Evolutionary conservation across 805 yeast species (phyloP).

Genomic region (Wickerhamomyces mucosus): DNA sequence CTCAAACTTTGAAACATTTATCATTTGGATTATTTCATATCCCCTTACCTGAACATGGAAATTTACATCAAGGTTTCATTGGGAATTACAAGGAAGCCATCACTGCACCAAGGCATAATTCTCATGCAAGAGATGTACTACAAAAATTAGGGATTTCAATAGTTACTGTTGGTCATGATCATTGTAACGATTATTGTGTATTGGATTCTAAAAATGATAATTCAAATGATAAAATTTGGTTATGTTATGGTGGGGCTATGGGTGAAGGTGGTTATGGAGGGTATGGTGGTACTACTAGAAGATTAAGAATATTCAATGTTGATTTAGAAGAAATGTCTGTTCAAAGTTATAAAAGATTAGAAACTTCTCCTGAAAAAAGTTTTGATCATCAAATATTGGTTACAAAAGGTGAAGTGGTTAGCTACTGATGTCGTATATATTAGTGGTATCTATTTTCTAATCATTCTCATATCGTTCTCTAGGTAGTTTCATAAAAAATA

Average conservation of each 20-base stretch:
- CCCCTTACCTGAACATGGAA: slow-evolving; percentile 78
- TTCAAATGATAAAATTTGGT: slow-evolving; percentile 42
- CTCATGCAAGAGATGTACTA: slow-evolving; percentile 54
- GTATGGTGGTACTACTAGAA: slow-evolving; percentile 76
- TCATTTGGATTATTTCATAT: slow-evolving; percentile 93
- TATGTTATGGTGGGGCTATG: slow-evolving; percentile 88
- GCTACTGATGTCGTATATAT: no score
- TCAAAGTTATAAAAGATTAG: no score
- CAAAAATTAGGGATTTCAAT: slow-evolving; percentile 63
- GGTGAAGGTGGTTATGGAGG: slow-evolving; percentile 98
- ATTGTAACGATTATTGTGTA: slow-evolving; percentile 86
- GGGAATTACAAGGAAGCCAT: slow-evolving; percentile 67
- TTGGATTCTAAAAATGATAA: slow-evolving; percentile 32
- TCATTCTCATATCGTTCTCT: no score
- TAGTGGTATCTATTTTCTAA: no score
- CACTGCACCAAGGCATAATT: slow-evolving; percentile 67
- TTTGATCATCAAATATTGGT: slow-evolving; percentile 35
- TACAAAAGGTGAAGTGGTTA: slow-evolving; percentile 9
- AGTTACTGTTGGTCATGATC: slow-evolving; percentile 88
- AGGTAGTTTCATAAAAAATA: no score
- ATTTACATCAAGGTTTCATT: slow-evolving; percentile 33
- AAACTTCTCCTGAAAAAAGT: slow-evolving; percentile 38
- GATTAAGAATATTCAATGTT: slow-evolving; percentile 64
- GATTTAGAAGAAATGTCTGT: slow-evolving; percentile 40
- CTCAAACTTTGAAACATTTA: slow-evolving; percentile 30